These are phyloP conservation scores for Pholiota microspora DNA, from an alignment of 768 basidiomycete species.

Conservation along the genomic window DNA sequence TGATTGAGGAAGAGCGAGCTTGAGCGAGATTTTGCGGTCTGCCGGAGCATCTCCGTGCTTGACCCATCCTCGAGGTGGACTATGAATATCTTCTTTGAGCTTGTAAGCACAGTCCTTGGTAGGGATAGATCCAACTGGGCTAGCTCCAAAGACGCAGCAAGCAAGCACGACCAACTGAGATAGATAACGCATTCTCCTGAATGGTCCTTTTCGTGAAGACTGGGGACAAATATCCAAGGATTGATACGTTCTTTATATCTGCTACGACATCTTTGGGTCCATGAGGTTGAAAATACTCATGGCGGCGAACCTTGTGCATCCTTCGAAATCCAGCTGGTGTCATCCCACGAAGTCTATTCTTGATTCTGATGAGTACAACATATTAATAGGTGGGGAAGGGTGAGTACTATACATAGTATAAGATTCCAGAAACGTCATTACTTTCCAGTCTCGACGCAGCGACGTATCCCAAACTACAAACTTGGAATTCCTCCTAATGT, in stretches of 20 bases:
- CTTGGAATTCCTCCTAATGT: too few species aligned
- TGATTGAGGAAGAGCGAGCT: constrained; percentile 54
- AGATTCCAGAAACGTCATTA: not conserved
- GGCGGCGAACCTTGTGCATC: not conserved
- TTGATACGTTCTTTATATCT: not conserved
- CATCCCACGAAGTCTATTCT: not conserved
- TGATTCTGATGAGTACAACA: not conserved
- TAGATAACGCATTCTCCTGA: constrained; percentile 14
- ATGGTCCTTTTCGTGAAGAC: not conserved
- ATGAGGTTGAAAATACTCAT: not conserved
- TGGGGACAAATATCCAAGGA: not conserved
- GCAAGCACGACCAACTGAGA: constrained; percentile 12
- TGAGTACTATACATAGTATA: not conserved
- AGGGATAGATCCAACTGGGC: constrained; percentile 18
- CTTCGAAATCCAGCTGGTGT: not conserved
- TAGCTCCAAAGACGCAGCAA: constrained; percentile 16
- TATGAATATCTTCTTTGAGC: constrained; percentile 33
- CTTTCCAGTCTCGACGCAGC: too few species aligned
- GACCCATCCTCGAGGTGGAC: constrained; percentile 48
- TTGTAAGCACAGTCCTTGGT: constrained; percentile 22
- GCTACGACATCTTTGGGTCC: not conserved
- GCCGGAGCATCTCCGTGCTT: constrained; percentile 40
- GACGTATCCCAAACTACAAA: too few species aligned
- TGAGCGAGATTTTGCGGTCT: constrained; percentile 49
- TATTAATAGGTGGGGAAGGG: not conserved